Conservation (phyloP, 208 protist genomes). For the Crithidia expoeki region DNA sequence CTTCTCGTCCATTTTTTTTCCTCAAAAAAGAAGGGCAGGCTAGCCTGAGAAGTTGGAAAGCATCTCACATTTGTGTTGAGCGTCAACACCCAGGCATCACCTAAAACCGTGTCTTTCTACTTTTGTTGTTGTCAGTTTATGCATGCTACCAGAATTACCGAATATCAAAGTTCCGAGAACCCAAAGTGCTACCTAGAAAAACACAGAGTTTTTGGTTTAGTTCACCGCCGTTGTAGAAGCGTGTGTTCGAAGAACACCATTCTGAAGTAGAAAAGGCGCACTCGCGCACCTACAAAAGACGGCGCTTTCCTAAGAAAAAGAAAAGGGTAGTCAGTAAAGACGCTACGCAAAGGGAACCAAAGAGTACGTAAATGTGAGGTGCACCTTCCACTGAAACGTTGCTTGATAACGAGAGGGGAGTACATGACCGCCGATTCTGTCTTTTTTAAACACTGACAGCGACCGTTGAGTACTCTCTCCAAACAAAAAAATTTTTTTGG, state of each 20-base stretch:
- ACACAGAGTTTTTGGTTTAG: not conserved
- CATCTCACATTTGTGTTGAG: too few species aligned
- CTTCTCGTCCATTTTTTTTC: too few species aligned
- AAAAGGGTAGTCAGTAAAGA: slow-evolving; percentile 20
- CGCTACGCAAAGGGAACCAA: slow-evolving; percentile 15
- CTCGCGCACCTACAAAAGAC: slow-evolving; percentile 1
- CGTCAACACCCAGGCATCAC: too few species aligned
- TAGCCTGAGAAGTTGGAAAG: too few species aligned
- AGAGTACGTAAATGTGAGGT: slow-evolving; percentile 13
- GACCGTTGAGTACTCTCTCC: not conserved
- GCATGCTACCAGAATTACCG: slow-evolving; percentile 18
- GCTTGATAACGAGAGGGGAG: slow-evolving; percentile 1
- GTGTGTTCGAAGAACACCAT: not conserved
- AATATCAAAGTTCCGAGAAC: slow-evolving; percentile 17
- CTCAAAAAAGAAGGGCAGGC: too few species aligned
- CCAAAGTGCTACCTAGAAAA: slow-evolving; percentile 25
- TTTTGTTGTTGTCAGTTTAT: slow-evolving; percentile 23
- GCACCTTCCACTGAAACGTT: slow-evolving; percentile 3
- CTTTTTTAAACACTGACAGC: not conserved
- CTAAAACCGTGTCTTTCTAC: too few species aligned
- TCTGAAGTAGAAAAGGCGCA: slow-evolving; percentile 4
- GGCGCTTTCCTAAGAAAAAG: slow-evolving; percentile 20
- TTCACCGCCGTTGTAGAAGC: not conserved
- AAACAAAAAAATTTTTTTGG: too few species aligned
- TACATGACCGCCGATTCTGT: not conserved